These are phyloP conservation scores for Coniochaeta sp. DNA, from an alignment of 2,329 filamentous ascomycete species.

Conservation along the genomic window DNA sequence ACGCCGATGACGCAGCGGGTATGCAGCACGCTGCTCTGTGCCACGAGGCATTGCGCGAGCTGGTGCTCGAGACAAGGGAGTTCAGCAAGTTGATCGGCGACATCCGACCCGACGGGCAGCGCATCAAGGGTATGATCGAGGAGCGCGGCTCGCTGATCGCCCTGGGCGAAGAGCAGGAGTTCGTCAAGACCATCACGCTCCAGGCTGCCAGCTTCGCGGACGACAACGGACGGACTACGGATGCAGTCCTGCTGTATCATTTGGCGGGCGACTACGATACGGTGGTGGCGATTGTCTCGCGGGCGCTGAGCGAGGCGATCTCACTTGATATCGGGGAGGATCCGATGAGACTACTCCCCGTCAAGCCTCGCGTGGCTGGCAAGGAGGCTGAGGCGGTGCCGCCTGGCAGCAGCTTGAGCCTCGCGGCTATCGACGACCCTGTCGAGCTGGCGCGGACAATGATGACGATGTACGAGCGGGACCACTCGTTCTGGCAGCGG, in stretches of 20 bases:
- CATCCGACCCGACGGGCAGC: slow-evolving; percentile 75
- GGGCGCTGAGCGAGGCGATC: slow-evolving; percentile 82
- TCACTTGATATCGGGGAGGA: slow-evolving; percentile 80
- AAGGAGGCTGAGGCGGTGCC: slow-evolving; percentile 24
- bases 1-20: slow-evolving; percentile 66
- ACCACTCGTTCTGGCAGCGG: slow-evolving; percentile 52
- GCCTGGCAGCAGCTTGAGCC: slow-evolving; percentile 50
- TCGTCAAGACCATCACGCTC: slow-evolving; percentile 85
- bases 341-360: slow-evolving; percentile 67
- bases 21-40: slow-evolving; percentile 76
- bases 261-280: slow-evolving; percentile 92
- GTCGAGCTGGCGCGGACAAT: slow-evolving; percentile 53
- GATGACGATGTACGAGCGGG: slow-evolving; percentile 56
- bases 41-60: slow-evolving; percentile 85
- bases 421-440: slow-evolving; percentile 54
- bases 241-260: slow-evolving; percentile 91
- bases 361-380: slow-evolving; percentile 60
- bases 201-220: slow-evolving; percentile 90
- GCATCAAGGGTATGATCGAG: slow-evolving; percentile 83
- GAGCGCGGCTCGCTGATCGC: slow-evolving; percentile 76
- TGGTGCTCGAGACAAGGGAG: slow-evolving; percentile 93
- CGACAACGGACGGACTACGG: slow-evolving; percentile 86
- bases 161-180: slow-evolving; percentile 67
- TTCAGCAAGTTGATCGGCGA: slow-evolving; percentile 93
- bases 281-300: slow-evolving; percentile 85